Evolutionary conservation across 2,329 filamentous ascomycete species (phyloP), one percentile per base, ranked within the genome.

Genomic region (Aspergillus nomiae): DNA sequence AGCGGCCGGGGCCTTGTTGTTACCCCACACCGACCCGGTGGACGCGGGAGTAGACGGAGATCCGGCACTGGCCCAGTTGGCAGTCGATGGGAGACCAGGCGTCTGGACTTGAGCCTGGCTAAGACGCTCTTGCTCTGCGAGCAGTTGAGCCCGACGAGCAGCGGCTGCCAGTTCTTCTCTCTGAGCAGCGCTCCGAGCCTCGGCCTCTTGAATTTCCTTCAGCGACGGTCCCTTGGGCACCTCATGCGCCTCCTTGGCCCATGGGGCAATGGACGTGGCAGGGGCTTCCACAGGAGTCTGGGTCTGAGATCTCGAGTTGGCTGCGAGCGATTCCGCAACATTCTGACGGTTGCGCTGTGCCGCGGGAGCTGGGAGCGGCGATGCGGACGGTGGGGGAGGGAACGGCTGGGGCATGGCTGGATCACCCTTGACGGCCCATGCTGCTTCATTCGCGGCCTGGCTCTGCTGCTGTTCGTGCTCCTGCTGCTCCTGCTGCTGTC

Each of bases 161-260:
- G 92, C 90, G 41, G 89, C 89, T 19, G 92, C 92, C 59, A 88
- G 81, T 73, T 95, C 92, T 74, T 98, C 94, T 14, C 88, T 89
- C 79, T 96, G 92, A 58, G 94, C 94, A 12, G 94, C 94, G 76
- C 95, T 96, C 73, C 91, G 92, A 41, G 94, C 94, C 77, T 99
- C 95, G 5, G 92, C 90, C 77, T 97, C 94, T 77, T 99, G 95
- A 28, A 99, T 99, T 74, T 99, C 94, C 80, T 93, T 96, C 66
- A 99, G 82, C 64, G 94, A 97, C 2, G 94, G 95, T 0, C 93
- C 94, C 77, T 92, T 96, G 46, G 92, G 88, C 28, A 85, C 80
- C 56, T 91, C 90, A 46, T 82, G 80, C 3, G 86, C 86, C 67
- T 98, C 93, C 76, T 95, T 95, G 6, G 95, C 95, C 95, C 95